These are phyloP conservation scores for Neonectria sp. DNA, from an alignment of 2,329 filamentous ascomycete genomes.

Conservation along the genomic window DNA sequence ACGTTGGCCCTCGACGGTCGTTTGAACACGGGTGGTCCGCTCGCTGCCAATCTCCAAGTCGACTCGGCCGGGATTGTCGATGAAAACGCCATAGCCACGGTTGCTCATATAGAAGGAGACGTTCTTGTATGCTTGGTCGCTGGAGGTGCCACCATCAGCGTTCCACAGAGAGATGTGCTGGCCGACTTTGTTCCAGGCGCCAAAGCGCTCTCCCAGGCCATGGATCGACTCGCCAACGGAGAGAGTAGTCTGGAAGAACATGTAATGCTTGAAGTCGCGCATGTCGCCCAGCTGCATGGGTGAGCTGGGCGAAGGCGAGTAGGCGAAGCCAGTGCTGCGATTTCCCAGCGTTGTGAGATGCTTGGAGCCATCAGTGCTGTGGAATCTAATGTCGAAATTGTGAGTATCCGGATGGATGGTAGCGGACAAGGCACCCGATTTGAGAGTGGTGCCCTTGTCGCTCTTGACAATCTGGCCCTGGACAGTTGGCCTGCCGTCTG, in stretches of 20 bases:
- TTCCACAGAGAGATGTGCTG: conserved; percentile 78
- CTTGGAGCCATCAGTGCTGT: conserved; percentile 54
- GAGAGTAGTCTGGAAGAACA: conserved; percentile 70
- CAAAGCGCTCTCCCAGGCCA: conserved; percentile 83
- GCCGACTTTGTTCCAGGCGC: conserved; percentile 82
- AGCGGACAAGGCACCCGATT: conserved; percentile 54
- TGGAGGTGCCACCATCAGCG: conserved; percentile 75
- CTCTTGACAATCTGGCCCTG: conserved; percentile 48
- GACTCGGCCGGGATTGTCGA: conserved; percentile 78
- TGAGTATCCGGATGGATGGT: conserved; percentile 55
- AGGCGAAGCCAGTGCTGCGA: conserved; percentile 58
- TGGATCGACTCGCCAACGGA: conserved; percentile 77
- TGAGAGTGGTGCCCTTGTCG: conserved; percentile 55
- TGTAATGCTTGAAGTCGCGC: conserved; percentile 66
- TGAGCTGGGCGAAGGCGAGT: conserved; percentile 52
- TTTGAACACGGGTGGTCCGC: conserved; percentile 79
- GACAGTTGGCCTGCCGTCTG: conserved; percentile 51
- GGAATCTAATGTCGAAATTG: conserved; percentile 57
- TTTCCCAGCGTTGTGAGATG: conserved; percentile 56
- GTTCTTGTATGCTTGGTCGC: conserved; percentile 82
- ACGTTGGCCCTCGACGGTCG: conserved; percentile 77
- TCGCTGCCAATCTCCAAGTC: conserved; percentile 83
- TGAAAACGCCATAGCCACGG: conserved; percentile 83
- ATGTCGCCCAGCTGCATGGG: conserved; percentile 54
- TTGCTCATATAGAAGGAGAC: conserved; percentile 79